Conservation (phyloP, 495 filamentous ascomycete genomes). For the Penicillium lagena region DNA sequence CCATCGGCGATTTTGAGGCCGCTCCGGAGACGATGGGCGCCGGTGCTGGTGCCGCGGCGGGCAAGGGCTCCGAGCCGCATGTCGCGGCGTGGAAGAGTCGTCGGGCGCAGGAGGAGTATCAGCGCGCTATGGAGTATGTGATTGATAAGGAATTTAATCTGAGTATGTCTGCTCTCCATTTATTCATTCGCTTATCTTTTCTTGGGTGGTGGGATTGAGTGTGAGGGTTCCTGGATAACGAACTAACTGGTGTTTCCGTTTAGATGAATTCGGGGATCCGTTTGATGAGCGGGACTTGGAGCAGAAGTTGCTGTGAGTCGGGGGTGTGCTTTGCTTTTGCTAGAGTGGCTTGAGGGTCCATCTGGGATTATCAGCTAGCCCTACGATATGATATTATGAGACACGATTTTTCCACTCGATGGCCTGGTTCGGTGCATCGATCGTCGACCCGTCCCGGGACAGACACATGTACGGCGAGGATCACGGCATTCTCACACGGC, state of each 20-base stretch:
- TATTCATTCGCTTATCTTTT: background rate
- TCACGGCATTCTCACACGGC: too few species aligned
- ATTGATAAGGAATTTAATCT: slow-evolving; percentile 43
- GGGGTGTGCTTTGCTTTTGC: slow-evolving; percentile 16
- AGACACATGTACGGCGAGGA: too few species aligned
- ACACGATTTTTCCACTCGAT: slow-evolving; percentile 9
- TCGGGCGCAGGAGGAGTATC: slow-evolving; percentile 56
- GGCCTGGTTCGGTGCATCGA: too few species aligned
- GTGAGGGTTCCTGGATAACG: background rate
- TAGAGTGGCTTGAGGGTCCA: too few species aligned
- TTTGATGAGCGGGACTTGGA: slow-evolving; percentile 59
- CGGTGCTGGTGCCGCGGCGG: background rate
- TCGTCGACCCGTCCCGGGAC: too few species aligned
- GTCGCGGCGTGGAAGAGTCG: slow-evolving; percentile 53
- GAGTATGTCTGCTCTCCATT: slow-evolving; percentile 18
- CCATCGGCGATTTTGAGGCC: background rate
- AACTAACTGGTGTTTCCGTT: background rate
- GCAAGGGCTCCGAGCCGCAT: slow-evolving; percentile 25
- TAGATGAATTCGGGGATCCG: slow-evolving; percentile 49
- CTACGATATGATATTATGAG: slow-evolving; percentile 23
- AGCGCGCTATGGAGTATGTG: slow-evolving; percentile 40
- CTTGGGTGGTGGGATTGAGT: background rate
- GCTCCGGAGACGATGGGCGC: background rate
- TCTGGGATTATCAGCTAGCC: background rate
- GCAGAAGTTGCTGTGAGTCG: slow-evolving; percentile 37